These are phyloP conservation scores for Trametes cingulata DNA, from an alignment of 768 basidiomycete species.

Conservation along the genomic window DNA sequence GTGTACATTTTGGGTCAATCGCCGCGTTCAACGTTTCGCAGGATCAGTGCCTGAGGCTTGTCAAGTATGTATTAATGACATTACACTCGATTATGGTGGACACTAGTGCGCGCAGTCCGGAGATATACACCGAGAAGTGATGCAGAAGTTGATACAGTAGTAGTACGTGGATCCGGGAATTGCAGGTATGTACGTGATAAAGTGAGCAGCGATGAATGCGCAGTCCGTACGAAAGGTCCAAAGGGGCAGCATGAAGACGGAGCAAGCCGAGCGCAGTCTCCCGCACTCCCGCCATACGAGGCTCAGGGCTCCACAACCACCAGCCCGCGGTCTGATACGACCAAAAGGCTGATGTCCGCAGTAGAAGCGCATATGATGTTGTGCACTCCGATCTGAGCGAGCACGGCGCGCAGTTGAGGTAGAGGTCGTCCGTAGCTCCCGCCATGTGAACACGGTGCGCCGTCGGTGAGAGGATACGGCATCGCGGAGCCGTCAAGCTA, in stretches of 20 bases:
- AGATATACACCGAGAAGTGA: not conserved
- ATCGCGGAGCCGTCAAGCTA: too few species aligned
- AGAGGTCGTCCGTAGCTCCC: too few species aligned
- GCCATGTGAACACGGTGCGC: too few species aligned
- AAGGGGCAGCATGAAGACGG: too few species aligned
- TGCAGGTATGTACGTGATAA: not conserved
- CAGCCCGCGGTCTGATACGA: constrained; percentile 2
- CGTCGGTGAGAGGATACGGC: too few species aligned
- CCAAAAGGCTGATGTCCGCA: not conserved
- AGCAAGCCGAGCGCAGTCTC: not conserved
- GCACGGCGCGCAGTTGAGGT: not conserved
- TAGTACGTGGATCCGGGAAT: not conserved
- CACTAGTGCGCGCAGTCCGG: not conserved
- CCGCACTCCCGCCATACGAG: not conserved
- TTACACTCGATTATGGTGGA: not conserved
- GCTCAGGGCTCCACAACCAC: not conserved
- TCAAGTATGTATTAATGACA: too few species aligned
- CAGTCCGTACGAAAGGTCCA: too few species aligned
- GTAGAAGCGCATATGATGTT: not conserved
- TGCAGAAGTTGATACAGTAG: not conserved
- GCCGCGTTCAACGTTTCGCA: too few species aligned
- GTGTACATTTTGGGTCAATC: too few species aligned
- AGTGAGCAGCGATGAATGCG: not conserved
- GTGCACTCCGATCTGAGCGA: not conserved
- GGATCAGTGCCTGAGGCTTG: too few species aligned